Percentiles rank a stretch among this genome's conserved stretches.
These are phyloP conservation scores for Protomyces inundatus DNA, from an alignment of 1,139 yeast genomes.

Conservation along the genomic window DNA sequence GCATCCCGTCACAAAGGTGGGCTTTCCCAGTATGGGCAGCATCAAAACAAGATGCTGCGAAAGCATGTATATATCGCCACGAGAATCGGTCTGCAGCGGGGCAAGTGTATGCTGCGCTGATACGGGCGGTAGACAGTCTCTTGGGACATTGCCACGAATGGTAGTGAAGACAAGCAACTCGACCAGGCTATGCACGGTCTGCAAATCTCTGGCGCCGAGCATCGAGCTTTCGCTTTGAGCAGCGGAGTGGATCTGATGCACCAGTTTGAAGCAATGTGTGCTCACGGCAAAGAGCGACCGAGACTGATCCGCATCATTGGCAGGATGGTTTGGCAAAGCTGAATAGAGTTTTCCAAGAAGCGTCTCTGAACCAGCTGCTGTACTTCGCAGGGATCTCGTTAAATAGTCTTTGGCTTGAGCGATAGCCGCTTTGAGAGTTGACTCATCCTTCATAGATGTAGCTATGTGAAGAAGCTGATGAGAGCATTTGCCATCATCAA, in stretches of 20 bases:
- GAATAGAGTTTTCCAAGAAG: background rate
- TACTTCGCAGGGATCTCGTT: too few relatives aligned
- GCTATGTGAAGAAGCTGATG: too few relatives aligned
- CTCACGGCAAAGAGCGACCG: background rate
- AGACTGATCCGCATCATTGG: background rate
- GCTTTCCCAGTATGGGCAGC: background rate
- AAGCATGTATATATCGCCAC: background rate
- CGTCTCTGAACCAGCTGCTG: too few relatives aligned
- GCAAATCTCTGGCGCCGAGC: constrained; percentile 1
- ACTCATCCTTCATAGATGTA: too few relatives aligned
- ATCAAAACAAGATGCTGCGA: background rate
- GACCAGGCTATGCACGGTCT: background rate
- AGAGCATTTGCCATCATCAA: background rate
- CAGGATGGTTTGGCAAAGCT: background rate
- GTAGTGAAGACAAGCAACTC: background rate
- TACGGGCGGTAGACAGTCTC: background rate
- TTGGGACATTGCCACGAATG: background rate
- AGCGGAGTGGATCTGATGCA: background rate
- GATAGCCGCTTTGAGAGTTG: background rate
- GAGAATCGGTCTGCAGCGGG: background rate
- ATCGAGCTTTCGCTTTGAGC: background rate
- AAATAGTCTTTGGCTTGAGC: background rate
- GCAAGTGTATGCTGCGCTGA: background rate
- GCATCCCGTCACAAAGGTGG: background rate
- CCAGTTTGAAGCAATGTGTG: background rate